Base-by-base conservation (phyloP, 306 rosid species). In the Betula pendula region DNA sequence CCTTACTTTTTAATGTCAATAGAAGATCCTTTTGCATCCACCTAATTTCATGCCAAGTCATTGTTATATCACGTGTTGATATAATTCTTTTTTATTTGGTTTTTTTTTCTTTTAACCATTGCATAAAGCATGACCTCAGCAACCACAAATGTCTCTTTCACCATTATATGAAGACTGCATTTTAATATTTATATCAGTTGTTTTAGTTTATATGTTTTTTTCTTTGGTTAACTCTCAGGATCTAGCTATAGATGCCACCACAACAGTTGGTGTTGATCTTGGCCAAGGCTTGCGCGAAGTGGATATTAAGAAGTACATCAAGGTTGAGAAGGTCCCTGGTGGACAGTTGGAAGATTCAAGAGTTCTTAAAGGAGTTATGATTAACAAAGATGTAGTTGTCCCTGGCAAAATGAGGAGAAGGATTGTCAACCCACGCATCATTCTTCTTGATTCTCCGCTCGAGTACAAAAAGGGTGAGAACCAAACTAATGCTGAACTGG, bases 381-480 rank as follows among this genome's bases (percentile, higher is more conserved):
- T 93, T 67, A 89, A 91, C 87, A 93, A 93, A 83, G 98, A 93
- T 82, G 98, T 93, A 73, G 88, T 93, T 75, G 88, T 96, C 55
- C 96, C 97, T 19, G 98, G 98, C 60, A 93, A 93, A 85, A 93
- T 93, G 98, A 91, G 92, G 81, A 93, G 98, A 85, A 93, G 84
- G 90, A 93, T 93, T 81, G 85, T 93, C 27, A 87, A 91, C 81
- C 98, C 98, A 8, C 96, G 98, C 1, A 90, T 93, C 75, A 83
- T 93, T 78, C 98, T 93, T 77, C 97, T 93, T 19, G 98, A 93
- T 80, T 80, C 82, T 48, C 98, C 98, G 71, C 96, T 93, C 6
- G 98, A 93, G 80, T 93, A 93, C 83, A 93, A 93, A 70, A 93
- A 93, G 83, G 98, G 98, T 38, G 98, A 93, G 83, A 93, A 93